Conservation (phyloP, 371 early-diverging fungal species). For the Nematocida minor region DNA sequence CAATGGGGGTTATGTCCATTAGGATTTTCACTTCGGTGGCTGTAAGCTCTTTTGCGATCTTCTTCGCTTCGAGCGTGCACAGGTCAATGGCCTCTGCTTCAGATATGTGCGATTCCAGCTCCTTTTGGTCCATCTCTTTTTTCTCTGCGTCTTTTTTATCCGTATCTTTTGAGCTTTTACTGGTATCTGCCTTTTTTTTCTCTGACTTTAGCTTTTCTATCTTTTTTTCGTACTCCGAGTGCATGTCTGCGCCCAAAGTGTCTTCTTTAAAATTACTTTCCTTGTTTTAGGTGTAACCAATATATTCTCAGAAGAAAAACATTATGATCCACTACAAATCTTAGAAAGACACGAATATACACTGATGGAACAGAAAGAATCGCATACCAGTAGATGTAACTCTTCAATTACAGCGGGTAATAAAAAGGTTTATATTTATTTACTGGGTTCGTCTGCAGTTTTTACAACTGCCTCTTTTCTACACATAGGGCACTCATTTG, state of each 20-base stretch:
- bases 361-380: no score
- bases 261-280: not conserved
- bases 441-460: not conserved
- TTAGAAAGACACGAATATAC: no score
- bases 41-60: slow-evolving; percentile 23
- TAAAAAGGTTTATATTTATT: slow-evolving; percentile 19
- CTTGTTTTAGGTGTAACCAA: not conserved
- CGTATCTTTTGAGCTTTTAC: not conserved
- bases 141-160: not conserved
- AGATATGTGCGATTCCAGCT: slow-evolving; percentile 20
- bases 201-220: not conserved
- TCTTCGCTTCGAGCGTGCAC: slow-evolving; percentile 1
- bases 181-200: not conserved
- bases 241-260: not conserved
- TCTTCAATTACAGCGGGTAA: no score
- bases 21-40: slow-evolving; percentile 12
- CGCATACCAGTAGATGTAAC: no score
- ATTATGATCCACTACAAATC: no score
- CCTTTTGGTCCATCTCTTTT: not conserved
- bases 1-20: slow-evolving; percentile 28
- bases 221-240: slow-evolving; percentile 45
- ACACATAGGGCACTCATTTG: slow-evolving; percentile 52
- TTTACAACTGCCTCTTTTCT: slow-evolving; percentile 14
- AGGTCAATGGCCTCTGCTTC: slow-evolving; percentile 39
- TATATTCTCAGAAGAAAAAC: not conserved